Evolutionary conservation across 352 stramenopile species (phyloP).

Genomic region (Globisporangium recalcitrans): DNA sequence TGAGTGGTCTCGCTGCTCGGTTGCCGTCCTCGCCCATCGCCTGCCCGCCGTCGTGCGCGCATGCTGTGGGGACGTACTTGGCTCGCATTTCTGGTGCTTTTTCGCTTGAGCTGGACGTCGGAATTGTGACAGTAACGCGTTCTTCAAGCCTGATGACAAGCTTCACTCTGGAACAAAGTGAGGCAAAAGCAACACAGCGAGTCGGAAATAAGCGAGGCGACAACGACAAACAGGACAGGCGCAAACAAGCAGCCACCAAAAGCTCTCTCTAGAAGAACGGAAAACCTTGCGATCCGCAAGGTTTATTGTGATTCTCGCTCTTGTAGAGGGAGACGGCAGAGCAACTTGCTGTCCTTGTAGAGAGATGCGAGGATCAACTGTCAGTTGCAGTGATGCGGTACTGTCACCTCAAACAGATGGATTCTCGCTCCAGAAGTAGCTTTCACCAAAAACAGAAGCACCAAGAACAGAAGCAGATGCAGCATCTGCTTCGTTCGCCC

Average conservation of each 20-base stretch:
- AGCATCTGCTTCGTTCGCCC: not conserved
- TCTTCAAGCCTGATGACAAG: slow-evolving; percentile 10
- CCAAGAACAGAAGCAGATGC: too few relatives aligned
- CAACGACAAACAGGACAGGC: not conserved
- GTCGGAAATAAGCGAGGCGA: not conserved
- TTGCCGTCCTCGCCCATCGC: not conserved
- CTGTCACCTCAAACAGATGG: not conserved
- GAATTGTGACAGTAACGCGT: slow-evolving; percentile 9
- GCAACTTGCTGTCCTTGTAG: not conserved
- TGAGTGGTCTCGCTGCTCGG: not conserved
- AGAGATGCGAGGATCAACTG: slow-evolving; percentile 5
- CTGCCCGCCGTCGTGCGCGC: not conserved
- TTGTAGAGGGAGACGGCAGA: not conserved
- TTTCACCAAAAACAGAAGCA: not conserved
- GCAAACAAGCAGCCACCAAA: not conserved
- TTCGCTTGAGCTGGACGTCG: not conserved
- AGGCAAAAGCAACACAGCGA: not conserved
- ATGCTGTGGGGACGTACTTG: slow-evolving; percentile 5
- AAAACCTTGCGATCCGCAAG: not conserved
- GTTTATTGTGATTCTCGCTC: not conserved
- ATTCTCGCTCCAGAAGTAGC: not conserved
- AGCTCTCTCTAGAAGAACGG: slow-evolving; percentile 5
- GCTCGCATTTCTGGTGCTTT: slow-evolving; percentile 8
- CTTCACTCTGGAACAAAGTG: not conserved
- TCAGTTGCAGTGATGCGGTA: not conserved